phyloP scores from a whole-genome alignment of 116 monocot genomes.

The Posidonia oceanica region DNA sequence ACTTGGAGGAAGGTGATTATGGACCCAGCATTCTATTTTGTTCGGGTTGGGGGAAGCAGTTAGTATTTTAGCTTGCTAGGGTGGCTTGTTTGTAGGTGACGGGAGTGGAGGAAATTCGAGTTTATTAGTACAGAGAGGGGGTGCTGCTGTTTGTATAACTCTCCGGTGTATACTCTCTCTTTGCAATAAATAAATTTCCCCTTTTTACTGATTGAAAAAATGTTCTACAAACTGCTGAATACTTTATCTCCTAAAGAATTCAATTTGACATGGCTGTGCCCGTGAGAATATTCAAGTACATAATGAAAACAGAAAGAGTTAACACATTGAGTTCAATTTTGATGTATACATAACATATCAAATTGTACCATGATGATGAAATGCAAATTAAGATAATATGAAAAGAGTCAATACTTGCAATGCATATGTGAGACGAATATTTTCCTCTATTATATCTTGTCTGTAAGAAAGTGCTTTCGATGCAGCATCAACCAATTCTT shows the following conservation, averaged over 20 bases:
- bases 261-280: background rate
- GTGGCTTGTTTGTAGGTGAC: no score
- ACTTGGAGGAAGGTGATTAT: no score
- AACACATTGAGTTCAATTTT: background rate
- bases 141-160: no score
- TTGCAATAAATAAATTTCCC: background rate
- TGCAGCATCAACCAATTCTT: slow-evolving; percentile 88
- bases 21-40: no score
- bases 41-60: no score
- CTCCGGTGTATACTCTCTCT: no score
- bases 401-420: slow-evolving; percentile 51
- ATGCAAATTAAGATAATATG: background rate
- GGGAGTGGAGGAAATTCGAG: no score
- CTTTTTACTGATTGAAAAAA: background rate
- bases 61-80: no score
- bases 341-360: no score
- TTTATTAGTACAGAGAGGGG: no score
- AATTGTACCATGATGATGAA: background rate
- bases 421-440: slow-evolving; percentile 81
- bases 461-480: slow-evolving; percentile 96
- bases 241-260: background rate
- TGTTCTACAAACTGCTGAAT: no score
- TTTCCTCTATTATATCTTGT: slow-evolving; percentile 98
- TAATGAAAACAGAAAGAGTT: background rate
- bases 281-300: background rate